Base-by-base conservation (phyloP, 352 stramenopile species). In the Phytophthora sp. region DNA sequence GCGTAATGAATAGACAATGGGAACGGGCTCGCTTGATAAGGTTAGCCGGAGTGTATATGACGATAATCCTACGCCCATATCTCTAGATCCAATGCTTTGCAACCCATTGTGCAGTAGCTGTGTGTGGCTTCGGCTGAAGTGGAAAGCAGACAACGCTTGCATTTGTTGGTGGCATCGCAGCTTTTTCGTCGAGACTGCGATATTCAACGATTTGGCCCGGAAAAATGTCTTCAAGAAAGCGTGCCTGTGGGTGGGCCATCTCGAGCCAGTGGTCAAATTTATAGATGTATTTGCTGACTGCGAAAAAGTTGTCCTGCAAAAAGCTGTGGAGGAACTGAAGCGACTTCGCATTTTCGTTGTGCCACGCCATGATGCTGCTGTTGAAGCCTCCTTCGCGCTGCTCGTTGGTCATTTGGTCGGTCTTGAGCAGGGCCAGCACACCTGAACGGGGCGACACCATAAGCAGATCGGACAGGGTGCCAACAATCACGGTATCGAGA, bases 211-310 rank as follows among this genome's bases (percentile, higher is more conserved):
- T 74, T 24, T 74, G 62, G n/a, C 48, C 69, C 5, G 81, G 72
- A 27, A 85, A 62, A 5, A 65, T 35, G 17, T 82, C 60, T 20
- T 94, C 67, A 4, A 92, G 35, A 37, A 83, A 82, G 8, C 35
- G 24, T 11, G 69, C 67, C 8, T 48, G 18, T 5, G 55, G 56
- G 2, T 81, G 35, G 4, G 68, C 66, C 80, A 93, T 90, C 71
- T 96, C 87, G 17, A 95, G 71, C 87, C 84, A 96, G 50, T 96
- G 88, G 48, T 96, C 88, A 48, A 96, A 87, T 62, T 93, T 92
- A 76, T 96, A 93, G 46, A 96, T 90, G 43, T 77, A 82, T 27
- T 60, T 67, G 27, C 10, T 67, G 32, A 93, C 49, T 11, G 27
- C 24, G 0, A 21, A 26, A 17, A 86, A 88, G 43, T 89, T 57